These are phyloP conservation scores for Pseudocercospora vitis DNA, from an alignment of 2,329 filamentous ascomycete species.

Conservation along the genomic window DNA sequence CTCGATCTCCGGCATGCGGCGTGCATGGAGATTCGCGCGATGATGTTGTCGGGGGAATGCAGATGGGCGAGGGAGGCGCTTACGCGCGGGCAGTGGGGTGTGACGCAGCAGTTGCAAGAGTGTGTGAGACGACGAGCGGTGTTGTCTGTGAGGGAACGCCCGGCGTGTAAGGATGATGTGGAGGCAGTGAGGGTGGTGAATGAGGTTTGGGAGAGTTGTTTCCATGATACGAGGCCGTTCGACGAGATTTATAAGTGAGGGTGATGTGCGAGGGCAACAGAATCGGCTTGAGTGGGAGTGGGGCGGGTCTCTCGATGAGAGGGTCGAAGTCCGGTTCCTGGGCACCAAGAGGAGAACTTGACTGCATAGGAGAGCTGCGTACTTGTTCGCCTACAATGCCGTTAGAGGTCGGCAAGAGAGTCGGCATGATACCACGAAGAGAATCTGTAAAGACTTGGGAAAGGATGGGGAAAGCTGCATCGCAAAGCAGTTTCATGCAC, in stretches of 20 bases:
- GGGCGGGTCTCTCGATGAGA: no score
- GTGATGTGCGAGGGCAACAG: no score
- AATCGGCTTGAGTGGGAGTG: no score
- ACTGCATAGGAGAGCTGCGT: no score
- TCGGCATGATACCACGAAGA: no score
- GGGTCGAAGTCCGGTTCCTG: no score
- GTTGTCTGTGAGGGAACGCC: constrained; percentile 73
- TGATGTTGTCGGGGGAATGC: constrained; percentile 90
- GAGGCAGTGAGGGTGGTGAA: constrained; percentile 88
- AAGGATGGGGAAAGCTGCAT: no score
- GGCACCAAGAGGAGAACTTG: no score
- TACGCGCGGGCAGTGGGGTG: constrained; percentile 77
- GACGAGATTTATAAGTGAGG: constrained; percentile 85
- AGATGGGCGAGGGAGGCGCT: constrained; percentile 85
- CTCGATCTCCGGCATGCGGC: constrained; percentile 82
- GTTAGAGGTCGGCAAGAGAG: no score
- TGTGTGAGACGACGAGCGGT: constrained; percentile 83
- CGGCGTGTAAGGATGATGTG: constrained; percentile 77
- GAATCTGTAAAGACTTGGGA: no score
- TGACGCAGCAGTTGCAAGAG: constrained; percentile 90
- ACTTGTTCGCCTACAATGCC: no score
- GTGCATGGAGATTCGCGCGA: constrained; percentile 94
- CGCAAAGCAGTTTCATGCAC: no score
- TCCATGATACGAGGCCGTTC: constrained; percentile 89
- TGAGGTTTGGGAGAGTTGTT: constrained; percentile 98